These are phyloP conservation scores for Mycosphaerella sp. DNA, from an alignment of 2,329 filamentous ascomycete species.

Conservation along the genomic window DNA sequence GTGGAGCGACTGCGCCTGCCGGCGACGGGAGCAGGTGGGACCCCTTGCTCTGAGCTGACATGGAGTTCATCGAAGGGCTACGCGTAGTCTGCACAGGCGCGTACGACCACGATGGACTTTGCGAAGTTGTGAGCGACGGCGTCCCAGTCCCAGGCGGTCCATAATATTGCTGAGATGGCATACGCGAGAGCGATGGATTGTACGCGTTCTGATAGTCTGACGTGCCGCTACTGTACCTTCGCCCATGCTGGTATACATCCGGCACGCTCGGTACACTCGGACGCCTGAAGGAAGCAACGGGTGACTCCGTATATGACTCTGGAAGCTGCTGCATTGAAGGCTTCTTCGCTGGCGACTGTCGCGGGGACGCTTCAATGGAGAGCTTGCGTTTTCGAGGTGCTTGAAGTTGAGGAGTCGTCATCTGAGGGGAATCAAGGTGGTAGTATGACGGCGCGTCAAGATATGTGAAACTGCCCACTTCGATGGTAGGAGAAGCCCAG, in stretches of 20 bases:
- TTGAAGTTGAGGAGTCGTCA: constrained; percentile 18
- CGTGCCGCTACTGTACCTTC: constrained; percentile 36
- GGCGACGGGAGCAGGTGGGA: constrained; percentile 42
- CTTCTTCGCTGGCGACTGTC: constrained; percentile 44
- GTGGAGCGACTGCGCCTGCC: constrained; percentile 46
- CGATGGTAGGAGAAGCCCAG: constrained; percentile 38
- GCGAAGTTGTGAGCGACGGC: constrained; percentile 31
- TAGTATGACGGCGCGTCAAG: constrained; percentile 26
- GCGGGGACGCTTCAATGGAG: constrained; percentile 45
- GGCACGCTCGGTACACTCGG: constrained; percentile 35
- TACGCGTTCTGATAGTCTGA: constrained; percentile 30
- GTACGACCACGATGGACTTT: constrained; percentile 33
- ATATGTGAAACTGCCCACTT: constrained; percentile 59
- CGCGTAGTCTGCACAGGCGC: constrained; percentile 23
- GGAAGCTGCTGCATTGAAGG: constrained; percentile 34
- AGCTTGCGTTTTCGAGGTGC: constrained; percentile 52
- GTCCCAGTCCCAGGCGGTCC: constrained; percentile 23
- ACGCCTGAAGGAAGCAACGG: constrained; percentile 36
- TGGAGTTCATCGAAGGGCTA: constrained; percentile 27
- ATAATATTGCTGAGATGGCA: constrained; percentile 28
- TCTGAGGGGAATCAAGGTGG: constrained; percentile 29
- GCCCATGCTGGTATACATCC: constrained; percentile 31
- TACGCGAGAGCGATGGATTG: constrained; percentile 22
- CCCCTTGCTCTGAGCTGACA: constrained; percentile 24
- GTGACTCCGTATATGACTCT: constrained; percentile 29